Conservation (phyloP, 108 stramenopile genomes). For the Hondaea fermentalgiana region DNA sequence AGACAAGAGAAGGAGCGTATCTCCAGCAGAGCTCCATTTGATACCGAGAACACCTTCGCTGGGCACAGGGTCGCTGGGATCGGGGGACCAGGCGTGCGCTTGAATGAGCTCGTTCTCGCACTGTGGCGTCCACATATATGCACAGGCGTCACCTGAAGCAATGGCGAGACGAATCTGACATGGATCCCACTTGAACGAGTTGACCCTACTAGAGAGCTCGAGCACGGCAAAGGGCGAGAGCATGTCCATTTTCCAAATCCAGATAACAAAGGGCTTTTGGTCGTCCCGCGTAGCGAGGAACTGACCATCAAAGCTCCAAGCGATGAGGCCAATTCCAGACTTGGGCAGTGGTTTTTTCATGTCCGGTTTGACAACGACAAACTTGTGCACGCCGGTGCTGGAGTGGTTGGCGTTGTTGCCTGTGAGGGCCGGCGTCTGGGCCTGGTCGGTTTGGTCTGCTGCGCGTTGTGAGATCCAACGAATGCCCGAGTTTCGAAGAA, state of each 20-base stretch:
- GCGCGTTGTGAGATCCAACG: neutral
- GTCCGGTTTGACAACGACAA: neutral
- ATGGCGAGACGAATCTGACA: neutral
- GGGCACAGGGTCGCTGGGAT: neutral
- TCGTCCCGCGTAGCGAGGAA: neutral
- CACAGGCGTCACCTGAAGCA: neutral
- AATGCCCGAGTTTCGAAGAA: neutral
- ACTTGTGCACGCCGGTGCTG: neutral
- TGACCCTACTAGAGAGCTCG: neutral
- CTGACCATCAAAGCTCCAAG: neutral
- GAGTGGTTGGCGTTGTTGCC: neutral
- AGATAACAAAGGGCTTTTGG: neutral
- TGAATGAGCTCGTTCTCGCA: neutral
- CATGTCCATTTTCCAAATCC: neutral
- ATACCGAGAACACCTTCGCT: neutral
- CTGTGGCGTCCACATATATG: neutral
- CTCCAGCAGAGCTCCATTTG: neutral
- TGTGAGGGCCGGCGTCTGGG: neutral
- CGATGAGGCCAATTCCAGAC: neutral
- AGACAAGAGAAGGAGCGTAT: neutral
- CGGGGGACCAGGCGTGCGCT: neutral
- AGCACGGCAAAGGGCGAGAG: neutral
- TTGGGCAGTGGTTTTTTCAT: neutral
- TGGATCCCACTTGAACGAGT: constrained; percentile 14
- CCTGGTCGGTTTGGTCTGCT: neutral